A percentile compares a stretch with the other conserved stretches of the same genome.
These are phyloP conservation scores for Magnolia kwangsiensis DNA, from an alignment of 164 flowering plant species.

Conservation along the genomic window DNA sequence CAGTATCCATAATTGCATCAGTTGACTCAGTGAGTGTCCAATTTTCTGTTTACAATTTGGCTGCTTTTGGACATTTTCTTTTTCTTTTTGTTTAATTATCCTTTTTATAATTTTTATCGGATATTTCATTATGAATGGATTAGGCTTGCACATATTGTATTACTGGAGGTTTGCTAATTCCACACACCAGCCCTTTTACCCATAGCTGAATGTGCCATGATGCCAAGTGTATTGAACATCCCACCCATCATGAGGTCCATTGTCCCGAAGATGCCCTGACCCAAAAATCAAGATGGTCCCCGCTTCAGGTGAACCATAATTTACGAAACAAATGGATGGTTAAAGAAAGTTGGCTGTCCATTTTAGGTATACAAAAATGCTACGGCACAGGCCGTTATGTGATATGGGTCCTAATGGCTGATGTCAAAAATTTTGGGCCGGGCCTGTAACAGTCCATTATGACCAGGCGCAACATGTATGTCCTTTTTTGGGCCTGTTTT, in stretches of 20 bases:
- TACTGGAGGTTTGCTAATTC: neutral
- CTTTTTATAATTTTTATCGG: too few species aligned
- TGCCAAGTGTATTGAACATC: neutral
- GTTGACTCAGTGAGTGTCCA: conserved; percentile 83
- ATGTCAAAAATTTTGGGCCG: too few species aligned
- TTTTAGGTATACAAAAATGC: too few species aligned
- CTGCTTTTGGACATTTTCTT: neutral
- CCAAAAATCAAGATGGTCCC: neutral
- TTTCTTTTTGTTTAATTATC: neutral
- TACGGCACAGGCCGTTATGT: too few species aligned
- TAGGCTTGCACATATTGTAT: too few species aligned
- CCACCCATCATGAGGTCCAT: neutral
- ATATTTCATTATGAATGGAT: too few species aligned
- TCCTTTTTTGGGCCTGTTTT: too few species aligned
- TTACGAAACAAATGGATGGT: neutral
- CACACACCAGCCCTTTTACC: neutral
- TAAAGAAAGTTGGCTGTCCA: too few species aligned
- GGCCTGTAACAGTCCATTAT: too few species aligned
- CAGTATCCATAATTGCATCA: conserved; percentile 79
- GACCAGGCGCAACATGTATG: too few species aligned
- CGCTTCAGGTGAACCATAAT: neutral
- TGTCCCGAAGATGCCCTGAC: neutral
- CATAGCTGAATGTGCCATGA: neutral
- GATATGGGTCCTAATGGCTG: too few species aligned
- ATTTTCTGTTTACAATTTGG: neutral